Evolutionary conservation across 495 filamentous ascomycete genomes (phyloP), one percentile per base, ranked within the genome.

Genomic region (Sabuloglossum arenarium): DNA sequence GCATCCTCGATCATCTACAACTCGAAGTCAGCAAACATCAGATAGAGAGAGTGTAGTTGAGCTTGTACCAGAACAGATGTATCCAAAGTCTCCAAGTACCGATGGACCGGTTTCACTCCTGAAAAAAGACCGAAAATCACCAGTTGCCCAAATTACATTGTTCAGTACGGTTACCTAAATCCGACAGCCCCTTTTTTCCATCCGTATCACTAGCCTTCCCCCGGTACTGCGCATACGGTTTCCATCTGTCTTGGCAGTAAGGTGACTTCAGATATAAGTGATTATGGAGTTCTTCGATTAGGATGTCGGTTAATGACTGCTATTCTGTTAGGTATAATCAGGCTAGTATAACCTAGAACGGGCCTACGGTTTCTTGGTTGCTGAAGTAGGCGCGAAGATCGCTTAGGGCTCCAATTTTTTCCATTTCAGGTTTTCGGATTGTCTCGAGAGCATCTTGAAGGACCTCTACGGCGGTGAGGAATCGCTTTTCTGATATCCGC

Each of bases 231-330:
- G 53, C 12, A 53, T 49, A 56, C 62, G 23, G 62, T 63, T 91
- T 94, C 91, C 91, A 99, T 51, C 91, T 72, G 66, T 93, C 85
- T 59, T 93, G 85, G 67, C 88, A 96, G 62, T 97, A 97, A 0
- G 88, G 89, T 11, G 88, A 94, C 61, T 96, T 97, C 12, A 99
- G 76, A 62, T 97, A 99, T 3, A 99, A 74, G 69, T 99, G 91
- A 63, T 90, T 94, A 64, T 97, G 93, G 45, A 99, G 71, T 66
- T 99, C 91, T 67, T 99, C 91, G 49, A 96, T 80, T 62, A 99
- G 63, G 43, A 96, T 96, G 66, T 99, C 91, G 58, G 87, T 90
- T 56, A 99, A 70, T 4, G 85, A 85, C 66, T 73, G 56, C 45
- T 60, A 12, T 27, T 21, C 24, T 25, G 31, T 28, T 59, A 58